These are phyloP conservation scores for Xylaria sp. DNA, from an alignment of 2,329 filamentous ascomycete species.

Conservation along the genomic window DNA sequence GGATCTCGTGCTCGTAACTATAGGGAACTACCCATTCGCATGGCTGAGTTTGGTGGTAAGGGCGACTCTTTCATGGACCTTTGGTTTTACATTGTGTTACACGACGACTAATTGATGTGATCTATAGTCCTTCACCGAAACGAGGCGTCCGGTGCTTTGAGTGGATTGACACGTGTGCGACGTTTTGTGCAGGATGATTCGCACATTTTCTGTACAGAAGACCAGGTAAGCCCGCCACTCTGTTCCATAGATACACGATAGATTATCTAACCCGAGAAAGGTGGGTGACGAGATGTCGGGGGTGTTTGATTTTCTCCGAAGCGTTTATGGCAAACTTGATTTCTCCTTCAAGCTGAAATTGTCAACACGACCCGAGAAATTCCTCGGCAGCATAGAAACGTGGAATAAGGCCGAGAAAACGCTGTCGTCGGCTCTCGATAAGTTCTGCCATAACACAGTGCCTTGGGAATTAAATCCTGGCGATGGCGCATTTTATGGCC, in stretches of 20 bases:
- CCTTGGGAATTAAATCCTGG: constrained; percentile 93
- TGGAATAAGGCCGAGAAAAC: constrained; percentile 91
- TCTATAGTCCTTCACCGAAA: constrained; percentile 78
- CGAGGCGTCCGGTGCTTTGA: constrained; percentile 83
- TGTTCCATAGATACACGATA: background rate
- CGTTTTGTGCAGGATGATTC: constrained; percentile 92
- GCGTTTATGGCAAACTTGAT: constrained; percentile 82
- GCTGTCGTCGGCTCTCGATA: constrained; percentile 80
- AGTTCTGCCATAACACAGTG: constrained; percentile 71
- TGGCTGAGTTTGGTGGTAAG: constrained; percentile 79
- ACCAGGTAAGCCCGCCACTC: constrained; percentile 50
- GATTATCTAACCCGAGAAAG: constrained; percentile 18
- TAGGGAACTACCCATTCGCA: constrained; percentile 82
- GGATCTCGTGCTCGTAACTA: constrained; percentile 78
- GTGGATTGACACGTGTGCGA: constrained; percentile 83
- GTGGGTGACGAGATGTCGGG: constrained; percentile 53
- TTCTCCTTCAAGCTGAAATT: constrained; percentile 75
- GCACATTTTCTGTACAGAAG: constrained; percentile 82
- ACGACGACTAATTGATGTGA: constrained; percentile 3
- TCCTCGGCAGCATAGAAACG: constrained; percentile 66
- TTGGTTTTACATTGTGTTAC: no score
- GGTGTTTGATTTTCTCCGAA: constrained; percentile 75
- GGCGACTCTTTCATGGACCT: background rate
- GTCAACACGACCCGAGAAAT: constrained; percentile 36
- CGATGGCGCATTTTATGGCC: constrained; percentile 97